Conservation (phyloP, 1,284 basidiomycete species). For the Boletus semigastroideus region DNA sequence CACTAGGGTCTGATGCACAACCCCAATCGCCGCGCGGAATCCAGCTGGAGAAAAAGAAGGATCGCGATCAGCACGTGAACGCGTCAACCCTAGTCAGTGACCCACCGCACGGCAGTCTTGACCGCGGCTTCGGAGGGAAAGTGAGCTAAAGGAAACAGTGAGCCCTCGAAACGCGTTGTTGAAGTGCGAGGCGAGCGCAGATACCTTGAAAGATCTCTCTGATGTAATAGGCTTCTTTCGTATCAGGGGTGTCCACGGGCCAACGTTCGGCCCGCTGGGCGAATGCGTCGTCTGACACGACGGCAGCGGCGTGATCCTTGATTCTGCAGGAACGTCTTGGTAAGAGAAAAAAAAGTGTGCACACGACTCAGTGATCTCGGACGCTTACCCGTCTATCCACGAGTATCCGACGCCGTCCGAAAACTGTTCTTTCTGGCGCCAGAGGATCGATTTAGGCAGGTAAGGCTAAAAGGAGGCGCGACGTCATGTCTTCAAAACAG, state of each 20-base stretch:
- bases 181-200: constrained; percentile 29
- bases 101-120: constrained; percentile 86
- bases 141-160: constrained; percentile 45
- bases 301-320: constrained; percentile 80
- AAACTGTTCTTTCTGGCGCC: constrained; percentile 99
- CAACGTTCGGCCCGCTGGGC: constrained; percentile 76
- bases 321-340: constrained; percentile 52
- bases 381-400: constrained; percentile 92
- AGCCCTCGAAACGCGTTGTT: background rate
- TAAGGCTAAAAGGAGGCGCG: constrained; percentile 64
- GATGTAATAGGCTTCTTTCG: constrained; percentile 97
- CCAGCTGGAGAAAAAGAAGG: constrained; percentile 54
- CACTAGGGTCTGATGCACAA: constrained; percentile 92
- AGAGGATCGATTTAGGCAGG: constrained; percentile 91
- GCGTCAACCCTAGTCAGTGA: constrained; percentile 23
- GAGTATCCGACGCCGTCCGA: constrained; percentile 99
- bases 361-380: background rate
- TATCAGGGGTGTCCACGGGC: constrained; percentile 85
- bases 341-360: background rate
- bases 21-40: constrained; percentile 97
- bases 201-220: constrained; percentile 89
- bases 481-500: constrained; percentile 4
- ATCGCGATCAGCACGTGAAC: constrained; percentile 9
- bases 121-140: constrained; percentile 90
- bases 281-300: constrained; percentile 84